These are phyloP conservation scores for Pyrrhoderma noxium DNA, from an alignment of 1,284 basidiomycete species.

Conservation along the genomic window DNA sequence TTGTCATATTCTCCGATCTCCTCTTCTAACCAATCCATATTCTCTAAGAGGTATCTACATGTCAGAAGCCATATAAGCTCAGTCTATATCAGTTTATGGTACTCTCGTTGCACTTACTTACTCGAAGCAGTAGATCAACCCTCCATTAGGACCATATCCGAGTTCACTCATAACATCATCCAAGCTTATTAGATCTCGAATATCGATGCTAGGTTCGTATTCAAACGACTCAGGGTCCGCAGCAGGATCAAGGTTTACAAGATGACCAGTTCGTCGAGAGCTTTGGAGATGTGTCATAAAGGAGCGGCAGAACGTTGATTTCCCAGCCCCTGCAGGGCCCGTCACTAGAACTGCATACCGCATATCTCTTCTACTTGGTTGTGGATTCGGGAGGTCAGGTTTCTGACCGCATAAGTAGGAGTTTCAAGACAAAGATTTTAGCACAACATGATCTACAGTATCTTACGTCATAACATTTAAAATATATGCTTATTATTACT, in stretches of 20 bases:
- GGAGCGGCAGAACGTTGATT: conserved; percentile 89
- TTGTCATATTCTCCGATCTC: conserved; percentile 92
- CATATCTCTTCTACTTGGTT: conserved; percentile 43
- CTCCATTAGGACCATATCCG: conserved; percentile 95
- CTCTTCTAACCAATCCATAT: conserved; percentile 99
- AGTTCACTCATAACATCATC: conserved; percentile 97
- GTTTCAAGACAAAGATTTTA: conserved; percentile 47
- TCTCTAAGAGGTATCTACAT: conserved; percentile 85
- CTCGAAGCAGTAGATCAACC: conserved; percentile 98
- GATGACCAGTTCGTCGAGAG: conserved; percentile 79
- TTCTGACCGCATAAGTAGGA: conserved; percentile 22
- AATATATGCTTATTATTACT: no score
- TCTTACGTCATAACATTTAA: conserved; percentile 26
- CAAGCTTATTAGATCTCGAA: conserved; percentile 87
- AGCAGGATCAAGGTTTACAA: conserved; percentile 97
- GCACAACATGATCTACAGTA: conserved; percentile 36
- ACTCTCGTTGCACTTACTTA: conserved; percentile 57
- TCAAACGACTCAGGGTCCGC: conserved; percentile 85
- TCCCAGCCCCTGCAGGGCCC: conserved; percentile 95
- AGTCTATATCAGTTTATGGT: background rate
- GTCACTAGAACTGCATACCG: conserved; percentile 85
- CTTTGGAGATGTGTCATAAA: conserved; percentile 88
- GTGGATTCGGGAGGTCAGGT: background rate
- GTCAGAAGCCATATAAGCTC: background rate
- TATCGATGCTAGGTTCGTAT: conserved; percentile 90